Conservation (phyloP, 1,284 basidiomycete genomes). For the Rhodofomes roseus region DNA sequence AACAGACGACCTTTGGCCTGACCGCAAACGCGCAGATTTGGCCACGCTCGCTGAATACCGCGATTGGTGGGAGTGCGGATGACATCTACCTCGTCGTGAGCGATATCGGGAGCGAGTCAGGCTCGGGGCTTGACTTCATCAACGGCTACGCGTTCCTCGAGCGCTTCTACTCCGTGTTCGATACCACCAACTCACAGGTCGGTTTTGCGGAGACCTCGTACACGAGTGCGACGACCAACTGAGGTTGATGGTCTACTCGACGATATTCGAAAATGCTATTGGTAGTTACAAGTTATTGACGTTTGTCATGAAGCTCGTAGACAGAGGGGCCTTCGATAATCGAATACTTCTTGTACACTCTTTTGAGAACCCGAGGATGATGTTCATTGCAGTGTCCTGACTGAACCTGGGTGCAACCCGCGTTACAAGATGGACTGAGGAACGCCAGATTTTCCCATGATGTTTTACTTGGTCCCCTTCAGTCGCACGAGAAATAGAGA, state of each 20-base stretch:
- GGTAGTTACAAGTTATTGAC: too few species aligned
- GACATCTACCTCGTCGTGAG: constrained; percentile 45
- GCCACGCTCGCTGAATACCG: constrained; percentile 28
- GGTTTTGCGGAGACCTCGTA: constrained; percentile 45
- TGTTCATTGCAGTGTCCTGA: too few species aligned
- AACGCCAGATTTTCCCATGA: too few species aligned
- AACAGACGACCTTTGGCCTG: constrained; percentile 33
- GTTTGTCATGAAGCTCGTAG: too few species aligned
- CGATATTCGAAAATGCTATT: background rate
- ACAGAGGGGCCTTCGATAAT: too few species aligned
- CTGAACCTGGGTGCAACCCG: too few species aligned
- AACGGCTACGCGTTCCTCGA: constrained; percentile 38
- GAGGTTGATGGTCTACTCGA: constrained; percentile 9
- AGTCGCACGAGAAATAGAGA: too few species aligned
- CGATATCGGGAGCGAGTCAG: constrained; percentile 26
- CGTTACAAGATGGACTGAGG: too few species aligned
- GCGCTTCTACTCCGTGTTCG: constrained; percentile 64
- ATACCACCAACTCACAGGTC: constrained; percentile 45
- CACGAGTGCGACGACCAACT: constrained; percentile 58
- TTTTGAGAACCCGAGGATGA: too few species aligned
- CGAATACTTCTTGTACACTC: too few species aligned
- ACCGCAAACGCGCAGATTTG: constrained; percentile 49
- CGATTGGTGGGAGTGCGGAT: background rate
- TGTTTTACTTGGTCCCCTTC: too few species aligned
- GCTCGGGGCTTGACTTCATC: constrained; percentile 33